A percentile compares a stretch with the other conserved stretches of the same genome.
These are phyloP conservation scores for Ogataea ganodermae DNA, from an alignment of 805 yeast species.

Conservation along the genomic window DNA sequence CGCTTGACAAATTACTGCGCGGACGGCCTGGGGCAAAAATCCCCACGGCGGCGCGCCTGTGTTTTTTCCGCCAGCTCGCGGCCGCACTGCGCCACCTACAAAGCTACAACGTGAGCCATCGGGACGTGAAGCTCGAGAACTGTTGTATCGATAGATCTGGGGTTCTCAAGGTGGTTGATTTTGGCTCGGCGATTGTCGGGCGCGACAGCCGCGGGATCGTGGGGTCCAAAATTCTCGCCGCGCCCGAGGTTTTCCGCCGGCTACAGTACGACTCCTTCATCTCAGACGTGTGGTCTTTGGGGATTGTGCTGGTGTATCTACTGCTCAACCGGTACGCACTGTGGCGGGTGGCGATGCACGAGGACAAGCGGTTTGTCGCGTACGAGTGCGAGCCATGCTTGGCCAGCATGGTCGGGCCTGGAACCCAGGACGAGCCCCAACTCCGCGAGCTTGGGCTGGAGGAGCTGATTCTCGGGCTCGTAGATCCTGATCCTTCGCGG, in stretches of 20 bases:
- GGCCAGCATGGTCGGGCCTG: not conserved
- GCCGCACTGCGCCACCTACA: conserved; percentile 44
- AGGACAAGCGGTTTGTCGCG: conserved; percentile 15
- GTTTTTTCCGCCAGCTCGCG: conserved; percentile 45
- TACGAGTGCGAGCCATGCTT: conserved; percentile 8
- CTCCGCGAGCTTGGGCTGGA: not conserved
- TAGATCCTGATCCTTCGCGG: not conserved
- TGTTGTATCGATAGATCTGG: conserved; percentile 38
- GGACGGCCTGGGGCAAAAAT: conserved; percentile 20
- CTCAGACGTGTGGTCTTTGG: conserved; percentile 54
- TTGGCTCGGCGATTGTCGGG: conserved; percentile 44
- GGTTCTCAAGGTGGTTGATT: conserved; percentile 49
- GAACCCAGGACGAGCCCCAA: not conserved
- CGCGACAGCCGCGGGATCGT: conserved; percentile 42
- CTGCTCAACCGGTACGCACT: conserved; percentile 37
- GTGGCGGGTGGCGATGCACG: conserved; percentile 45
- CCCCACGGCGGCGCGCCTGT: conserved; percentile 23
- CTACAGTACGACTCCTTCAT: conserved; percentile 43
- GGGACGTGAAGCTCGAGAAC: conserved; percentile 54
- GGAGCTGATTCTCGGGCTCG: not conserved
- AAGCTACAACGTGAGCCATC: conserved; percentile 39
- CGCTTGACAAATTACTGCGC: conserved; percentile 12
- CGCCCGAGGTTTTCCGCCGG: conserved; percentile 47
- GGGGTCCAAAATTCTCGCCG: conserved; percentile 47
- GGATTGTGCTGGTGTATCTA: conserved; percentile 42